phyloP scores from a whole-genome alignment of 2,329 filamentous ascomycete species.

The Fonsecaea nubica region DNA sequence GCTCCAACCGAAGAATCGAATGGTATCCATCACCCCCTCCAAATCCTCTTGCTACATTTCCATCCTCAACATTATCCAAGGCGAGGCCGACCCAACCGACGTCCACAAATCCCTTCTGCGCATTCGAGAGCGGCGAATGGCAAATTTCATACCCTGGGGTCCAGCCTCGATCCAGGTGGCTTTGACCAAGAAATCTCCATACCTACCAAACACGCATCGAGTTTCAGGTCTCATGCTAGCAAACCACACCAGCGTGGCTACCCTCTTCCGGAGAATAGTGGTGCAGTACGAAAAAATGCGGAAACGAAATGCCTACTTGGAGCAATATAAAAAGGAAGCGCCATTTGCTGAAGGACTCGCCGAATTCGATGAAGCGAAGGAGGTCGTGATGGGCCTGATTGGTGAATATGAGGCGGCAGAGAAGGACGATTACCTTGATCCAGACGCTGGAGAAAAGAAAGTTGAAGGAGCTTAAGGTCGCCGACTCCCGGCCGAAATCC shows the following conservation, averaged over 20 bases:
- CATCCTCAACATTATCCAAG: constrained; percentile 98
- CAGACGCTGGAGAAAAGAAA: constrained; percentile 55
- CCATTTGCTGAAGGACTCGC: constrained; percentile 89
- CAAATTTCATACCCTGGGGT: constrained; percentile 98
- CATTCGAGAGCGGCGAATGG: constrained; percentile 90
- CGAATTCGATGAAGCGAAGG: constrained; percentile 93
- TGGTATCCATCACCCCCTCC: constrained; percentile 93
- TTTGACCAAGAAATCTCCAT: constrained; percentile 93
- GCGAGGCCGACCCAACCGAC: constrained; percentile 96
- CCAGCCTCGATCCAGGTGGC: constrained; percentile 98
- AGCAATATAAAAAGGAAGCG: constrained; percentile 93
- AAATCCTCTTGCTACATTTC: constrained; percentile 99
- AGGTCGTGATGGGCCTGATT: constrained; percentile 90
- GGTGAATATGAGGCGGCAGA: constrained; percentile 96
- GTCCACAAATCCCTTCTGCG: constrained; percentile 96
- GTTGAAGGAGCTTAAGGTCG: constrained; percentile 29
- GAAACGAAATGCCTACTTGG: constrained; percentile 95
- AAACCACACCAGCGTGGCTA: constrained; percentile 96
- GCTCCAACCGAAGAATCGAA: constrained; percentile 96
- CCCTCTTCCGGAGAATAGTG: constrained; percentile 92
- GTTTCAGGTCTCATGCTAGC: constrained; percentile 97
- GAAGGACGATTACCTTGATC: constrained; percentile 84
- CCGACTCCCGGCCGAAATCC: not conserved
- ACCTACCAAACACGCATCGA: constrained; percentile 89
- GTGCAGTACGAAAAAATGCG: constrained; percentile 91